Evolutionary conservation across 208 protist species (phyloP), one percentile per base, ranked within the genome.

Genomic region (Paratrypanosoma confusum): DNA sequence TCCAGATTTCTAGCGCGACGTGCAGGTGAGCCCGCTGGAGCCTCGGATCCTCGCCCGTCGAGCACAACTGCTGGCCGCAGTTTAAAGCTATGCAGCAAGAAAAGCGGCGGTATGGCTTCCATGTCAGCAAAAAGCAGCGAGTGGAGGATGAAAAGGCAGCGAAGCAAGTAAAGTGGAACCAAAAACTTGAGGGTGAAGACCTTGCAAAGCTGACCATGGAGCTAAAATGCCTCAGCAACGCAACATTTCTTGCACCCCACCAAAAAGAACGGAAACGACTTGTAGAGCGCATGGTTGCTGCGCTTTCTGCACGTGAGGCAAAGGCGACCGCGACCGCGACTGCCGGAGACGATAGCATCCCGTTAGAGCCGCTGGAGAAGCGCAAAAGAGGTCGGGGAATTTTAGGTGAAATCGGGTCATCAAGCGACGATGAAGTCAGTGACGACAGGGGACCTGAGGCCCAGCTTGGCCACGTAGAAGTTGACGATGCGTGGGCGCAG

Each of bases 231-330:
- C 25, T 88, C 8, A 48, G 57, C 6, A 32, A 59, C 21, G 79
- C 79, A 11, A 39, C 16, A 1, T 88, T 88, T 58, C 44, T 82
- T 13, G 21, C 73, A n/a, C 73, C 79, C 7, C 73, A 71, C 23
- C 79, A 88, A 59, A 71, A 66, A 13, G 71, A 81, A 50, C 37
- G 73, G 27, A 82, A 88, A 50, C 58, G 67, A 5, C 45, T 81
- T 13, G 73, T 88, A 1, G 40, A 57, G 5, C 43, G 61, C 10
- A 78, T 83, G 67, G 26, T 83, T 23, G 26, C n/a, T 13, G 65
- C 66, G 41, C 18, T 45, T 74, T n/a, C n/a, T n/a, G n/a, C n/a
- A n/a, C n/a, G n/a, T n/a, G n/a, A n/a, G n/a, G n/a, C n/a, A n/a
- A n/a, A n/a, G n/a, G n/a, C n/a, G n/a, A n/a, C n/a, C n/a, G n/a